Conservation (phyloP, 1,284 basidiomycete genomes). For the Abortiporus biennis region DNA sequence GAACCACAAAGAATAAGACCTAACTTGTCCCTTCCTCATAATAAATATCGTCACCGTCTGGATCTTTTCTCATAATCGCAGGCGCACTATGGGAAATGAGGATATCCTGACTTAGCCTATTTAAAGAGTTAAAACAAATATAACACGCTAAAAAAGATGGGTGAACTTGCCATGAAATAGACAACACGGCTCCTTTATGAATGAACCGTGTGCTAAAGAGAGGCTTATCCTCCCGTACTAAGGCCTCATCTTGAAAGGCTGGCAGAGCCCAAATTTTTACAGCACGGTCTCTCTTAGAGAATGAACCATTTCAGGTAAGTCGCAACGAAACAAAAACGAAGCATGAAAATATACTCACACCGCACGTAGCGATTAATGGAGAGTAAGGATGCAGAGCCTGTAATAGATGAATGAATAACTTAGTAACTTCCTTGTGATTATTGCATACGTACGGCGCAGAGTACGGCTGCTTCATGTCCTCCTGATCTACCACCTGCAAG, state of each 20-base stretch:
- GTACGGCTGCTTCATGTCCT: conserved; percentile 62
- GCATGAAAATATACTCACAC: conserved; percentile 36
- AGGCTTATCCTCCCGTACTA: conserved; percentile 65
- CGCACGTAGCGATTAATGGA: conserved; percentile 68
- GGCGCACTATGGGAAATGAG: conserved; percentile 57
- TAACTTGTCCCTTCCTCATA: conserved; percentile 26
- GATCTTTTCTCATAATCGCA: conserved; percentile 37
- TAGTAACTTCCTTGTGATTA: neutral
- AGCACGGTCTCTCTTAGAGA: conserved; percentile 54
- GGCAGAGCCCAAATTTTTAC: conserved; percentile 67
- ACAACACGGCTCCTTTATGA: conserved; percentile 60
- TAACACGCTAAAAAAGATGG: neutral
- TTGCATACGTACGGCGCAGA: conserved; percentile 46
- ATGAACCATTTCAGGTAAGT: conserved; percentile 9
- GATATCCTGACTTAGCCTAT: conserved; percentile 55
- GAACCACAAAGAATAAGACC: neutral
- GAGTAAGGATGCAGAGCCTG: conserved; percentile 60
- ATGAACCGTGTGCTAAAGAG: conserved; percentile 60
- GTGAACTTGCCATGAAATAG: conserved; percentile 49
- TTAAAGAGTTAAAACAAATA: neutral
- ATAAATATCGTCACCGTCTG: conserved; percentile 24
- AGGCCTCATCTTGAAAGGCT: conserved; percentile 23
- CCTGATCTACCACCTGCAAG: conserved; percentile 64
- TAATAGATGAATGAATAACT: neutral
- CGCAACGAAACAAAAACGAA: conserved; percentile 1